These are phyloP conservation scores for Luffa aegyptiaca DNA, from an alignment of 306 rosid genomes.

Conservation along the genomic window DNA sequence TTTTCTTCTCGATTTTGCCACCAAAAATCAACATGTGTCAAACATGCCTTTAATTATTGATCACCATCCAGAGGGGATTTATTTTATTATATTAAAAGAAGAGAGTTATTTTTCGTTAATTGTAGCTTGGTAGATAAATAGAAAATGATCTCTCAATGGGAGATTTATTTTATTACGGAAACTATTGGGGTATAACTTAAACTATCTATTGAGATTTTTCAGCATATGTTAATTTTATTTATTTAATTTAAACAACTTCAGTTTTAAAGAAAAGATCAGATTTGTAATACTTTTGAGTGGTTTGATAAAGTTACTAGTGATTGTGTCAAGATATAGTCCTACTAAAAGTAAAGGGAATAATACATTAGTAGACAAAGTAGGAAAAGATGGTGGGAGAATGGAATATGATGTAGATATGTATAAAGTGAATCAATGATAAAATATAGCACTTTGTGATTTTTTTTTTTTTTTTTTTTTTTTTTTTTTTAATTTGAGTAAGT, in stretches of 20 bases:
- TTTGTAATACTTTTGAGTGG: background rate
- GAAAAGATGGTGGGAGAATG: background rate
- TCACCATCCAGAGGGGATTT: no score
- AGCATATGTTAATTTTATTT: background rate
- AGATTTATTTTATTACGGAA: no score
- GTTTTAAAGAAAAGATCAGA: background rate
- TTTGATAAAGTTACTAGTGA: background rate
- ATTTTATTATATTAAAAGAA: no score
- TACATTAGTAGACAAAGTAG: background rate
- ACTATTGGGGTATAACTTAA: background rate
- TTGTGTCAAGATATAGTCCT: background rate
- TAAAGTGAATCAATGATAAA: background rate
- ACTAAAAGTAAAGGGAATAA: background rate
- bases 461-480: no score
- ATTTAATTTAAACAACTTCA: background rate
- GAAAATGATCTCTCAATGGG: background rate
- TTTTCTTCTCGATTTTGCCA: background rate
- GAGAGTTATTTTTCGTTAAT: no score
- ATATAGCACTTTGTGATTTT: background rate
- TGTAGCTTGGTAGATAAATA: no score
- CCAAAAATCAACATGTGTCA: background rate
- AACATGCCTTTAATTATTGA: background rate
- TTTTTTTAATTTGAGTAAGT: background rate
- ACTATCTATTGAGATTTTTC: background rate
- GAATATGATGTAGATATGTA: background rate